These are phyloP conservation scores for Cetraspora pellucida DNA, from an alignment of 192 early-diverging fungal species.

Conservation along the genomic window DNA sequence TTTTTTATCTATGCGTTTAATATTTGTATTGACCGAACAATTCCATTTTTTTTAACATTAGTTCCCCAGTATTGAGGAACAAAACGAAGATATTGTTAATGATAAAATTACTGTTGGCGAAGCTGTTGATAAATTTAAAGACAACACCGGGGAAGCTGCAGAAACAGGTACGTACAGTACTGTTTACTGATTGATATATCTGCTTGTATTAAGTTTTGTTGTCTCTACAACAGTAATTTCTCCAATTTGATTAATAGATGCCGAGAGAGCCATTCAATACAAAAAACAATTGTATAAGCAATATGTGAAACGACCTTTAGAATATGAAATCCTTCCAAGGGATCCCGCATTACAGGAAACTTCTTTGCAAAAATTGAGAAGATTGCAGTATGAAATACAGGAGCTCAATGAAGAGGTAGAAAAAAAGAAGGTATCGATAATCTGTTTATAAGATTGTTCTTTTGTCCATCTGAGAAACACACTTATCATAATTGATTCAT, in stretches of 20 bases:
- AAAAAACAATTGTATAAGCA: conserved; percentile 65
- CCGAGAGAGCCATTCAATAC: conserved; percentile 56
- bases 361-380: conserved; percentile 68
- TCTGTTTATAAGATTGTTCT: not conserved
- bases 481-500: not conserved
- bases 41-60: not conserved
- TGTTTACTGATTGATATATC: too few relatives aligned
- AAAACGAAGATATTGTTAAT: conserved; percentile 60
- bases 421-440: conserved; percentile 51
- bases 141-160: conserved; percentile 51
- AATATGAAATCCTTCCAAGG: conserved; percentile 59
- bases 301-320: conserved; percentile 50
- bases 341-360: conserved; percentile 65
- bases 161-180: conserved; percentile 49
- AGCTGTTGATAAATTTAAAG: conserved; percentile 61
- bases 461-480: not conserved
- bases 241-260: conserved; percentile 22
- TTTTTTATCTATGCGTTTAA: not conserved
- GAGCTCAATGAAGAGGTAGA: conserved; percentile 74
- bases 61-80: conserved; percentile 56
- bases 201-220: not conserved
- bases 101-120: conserved; percentile 56
- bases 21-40: not conserved
- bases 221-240: not conserved
- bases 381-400: conserved; percentile 82